Conservation (phyloP, 129 eudicot genomes). For the Silybum marianum region DNA sequence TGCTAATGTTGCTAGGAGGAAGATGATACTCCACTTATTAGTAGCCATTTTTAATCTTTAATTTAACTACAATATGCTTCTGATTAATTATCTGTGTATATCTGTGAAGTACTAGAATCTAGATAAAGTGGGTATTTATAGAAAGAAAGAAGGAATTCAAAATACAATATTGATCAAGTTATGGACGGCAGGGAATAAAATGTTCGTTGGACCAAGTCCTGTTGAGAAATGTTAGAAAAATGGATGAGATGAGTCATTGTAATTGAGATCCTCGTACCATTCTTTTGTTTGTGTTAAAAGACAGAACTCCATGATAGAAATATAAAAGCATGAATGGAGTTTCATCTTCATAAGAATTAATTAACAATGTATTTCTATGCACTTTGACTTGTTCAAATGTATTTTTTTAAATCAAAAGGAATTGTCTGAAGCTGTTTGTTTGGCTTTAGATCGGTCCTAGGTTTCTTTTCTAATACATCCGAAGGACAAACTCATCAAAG, state of each 20-base stretch:
- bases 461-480: background rate
- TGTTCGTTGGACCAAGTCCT: slow-evolving; percentile 14
- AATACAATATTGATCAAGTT: background rate
- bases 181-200: slow-evolving; percentile 11
- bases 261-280: background rate
- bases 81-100: background rate
- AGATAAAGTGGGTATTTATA: slow-evolving; percentile 19
- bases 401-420: background rate
- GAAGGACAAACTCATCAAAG: background rate
- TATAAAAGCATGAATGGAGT: background rate
- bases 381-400: background rate
- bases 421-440: slow-evolving; percentile 4
- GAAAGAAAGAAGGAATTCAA: background rate
- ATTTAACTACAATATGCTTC: background rate
- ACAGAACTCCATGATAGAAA: background rate
- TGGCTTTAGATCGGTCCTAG: background rate
- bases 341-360: background rate
- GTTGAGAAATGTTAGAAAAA: slow-evolving; percentile 2
- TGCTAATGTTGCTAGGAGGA: slow-evolving; percentile 17
- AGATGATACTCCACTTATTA: slow-evolving; percentile 13
- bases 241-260: background rate
- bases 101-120: background rate
- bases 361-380: background rate
- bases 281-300: background rate
- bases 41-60: slow-evolving; percentile 15